A percentile compares a stretch with the other conserved stretches of the same genome.
These are phyloP conservation scores for Mortierella sp. DNA, from an alignment of 371 early-diverging fungal genomes.

Conservation along the genomic window DNA sequence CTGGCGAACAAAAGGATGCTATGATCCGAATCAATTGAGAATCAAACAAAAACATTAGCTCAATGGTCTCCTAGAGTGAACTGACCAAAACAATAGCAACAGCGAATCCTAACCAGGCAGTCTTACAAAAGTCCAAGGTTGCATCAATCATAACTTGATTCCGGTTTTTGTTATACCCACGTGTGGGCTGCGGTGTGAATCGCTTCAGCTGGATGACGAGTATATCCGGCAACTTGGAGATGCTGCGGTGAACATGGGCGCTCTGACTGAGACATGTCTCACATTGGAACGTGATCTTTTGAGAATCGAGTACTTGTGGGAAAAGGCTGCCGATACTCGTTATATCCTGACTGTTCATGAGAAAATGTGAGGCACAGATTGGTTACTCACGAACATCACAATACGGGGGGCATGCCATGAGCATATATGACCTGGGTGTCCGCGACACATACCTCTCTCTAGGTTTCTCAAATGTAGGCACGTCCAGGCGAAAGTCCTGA, in stretches of 20 bases:
- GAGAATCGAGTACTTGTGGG: conserved; percentile 26
- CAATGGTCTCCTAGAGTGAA: not conserved
- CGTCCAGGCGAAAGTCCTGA: conserved; percentile 31
- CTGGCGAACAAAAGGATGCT: conserved; percentile 30
- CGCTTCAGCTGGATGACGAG: conserved; percentile 38
- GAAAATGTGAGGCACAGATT: too few species aligned
- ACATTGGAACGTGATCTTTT: conserved; percentile 20
- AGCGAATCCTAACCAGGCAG: not conserved
- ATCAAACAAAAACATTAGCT: not conserved
- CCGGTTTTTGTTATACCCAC: conserved; percentile 31
- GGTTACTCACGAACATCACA: too few species aligned
- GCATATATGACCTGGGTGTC: too few species aligned
- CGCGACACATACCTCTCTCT: conserved; percentile 18
- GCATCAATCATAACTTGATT: conserved; percentile 27
- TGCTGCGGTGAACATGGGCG: conserved; percentile 17
- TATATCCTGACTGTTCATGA: conserved; percentile 8
- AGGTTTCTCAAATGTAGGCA: conserved; percentile 13
- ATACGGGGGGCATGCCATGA: too few species aligned
- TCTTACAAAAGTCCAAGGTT: conserved; percentile 34
- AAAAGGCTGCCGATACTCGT: conserved; percentile 33
- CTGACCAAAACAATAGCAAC: not conserved
- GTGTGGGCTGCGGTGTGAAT: conserved; percentile 13
- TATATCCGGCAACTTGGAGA: conserved; percentile 30
- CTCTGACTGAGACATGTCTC: conserved; percentile 22
- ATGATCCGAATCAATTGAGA: not conserved